Base-by-base conservation (phyloP, 768 basidiomycete species). In the Tulasnella sp. region DNA sequence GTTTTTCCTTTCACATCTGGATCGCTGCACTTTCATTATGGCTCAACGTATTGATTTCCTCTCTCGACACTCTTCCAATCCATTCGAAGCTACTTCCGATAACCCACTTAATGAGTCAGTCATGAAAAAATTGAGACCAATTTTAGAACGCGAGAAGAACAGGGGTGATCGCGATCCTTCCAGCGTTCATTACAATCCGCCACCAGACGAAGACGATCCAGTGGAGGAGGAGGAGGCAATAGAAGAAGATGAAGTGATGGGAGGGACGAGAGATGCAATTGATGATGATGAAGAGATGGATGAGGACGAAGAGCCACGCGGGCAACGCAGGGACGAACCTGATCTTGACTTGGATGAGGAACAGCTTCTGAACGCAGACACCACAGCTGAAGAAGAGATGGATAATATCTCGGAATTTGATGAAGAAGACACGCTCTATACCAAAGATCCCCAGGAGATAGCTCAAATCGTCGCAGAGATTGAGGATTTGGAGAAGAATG, bases 381-480 rank as follows among this genome's bases (percentile, higher is more conserved):
- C 13, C 8, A 45, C 37, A 16, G 53, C 42, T 24, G 37, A 42
- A 4, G 49, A 53, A 34, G 46, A 55, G 42, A 34, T 29, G 7
- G 56, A 53, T 22, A 46, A 47, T 5, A 53, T 54, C 39, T 31
- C 43, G 32, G 71, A 74, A n/a, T 68, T 68, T 40, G 76, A 80
- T 48, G 84, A 88, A 58, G 79, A 78, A 58, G 65, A 66, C 55
- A 75, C 78, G 7, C 67, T 88, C 31, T 61, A 65, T 39, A 67
- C 72, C 46, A 81, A 78, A 60, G 64, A 76, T 15, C 63, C 62
- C 12, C 76, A 83, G 37, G 91, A 95, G 57, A 79, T 75, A 53
- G 68, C 70, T 2, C 83, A 83, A 57, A 85, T 96, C 46, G 67
- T 73, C 39, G 67, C 70, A 34, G 93, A 99, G 65, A 90, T 98